Percentiles rank a stretch among this genome's conserved stretches.
Conservation (phyloP, 1,284 basidiomycete species). For the Binderoboletus segoi region DNA sequence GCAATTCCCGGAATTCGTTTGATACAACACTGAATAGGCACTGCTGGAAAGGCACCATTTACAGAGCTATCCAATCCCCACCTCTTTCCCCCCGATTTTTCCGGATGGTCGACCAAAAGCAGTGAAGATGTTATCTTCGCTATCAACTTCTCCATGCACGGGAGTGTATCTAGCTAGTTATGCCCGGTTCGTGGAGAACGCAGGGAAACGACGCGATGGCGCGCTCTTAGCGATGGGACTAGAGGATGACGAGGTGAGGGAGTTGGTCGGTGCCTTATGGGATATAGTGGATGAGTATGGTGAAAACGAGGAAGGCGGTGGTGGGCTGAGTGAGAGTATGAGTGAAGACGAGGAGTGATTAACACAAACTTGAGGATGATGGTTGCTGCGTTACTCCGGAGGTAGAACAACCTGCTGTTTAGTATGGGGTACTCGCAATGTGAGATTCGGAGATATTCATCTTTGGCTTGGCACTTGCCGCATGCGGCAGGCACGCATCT, state of each 20-base stretch:
- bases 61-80: slow-evolving; percentile 50
- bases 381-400: no score
- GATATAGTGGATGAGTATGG: slow-evolving; percentile 49
- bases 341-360: slow-evolving; percentile 33
- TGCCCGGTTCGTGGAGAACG: slow-evolving; percentile 45
- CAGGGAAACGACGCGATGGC: slow-evolving; percentile 33
- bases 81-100: slow-evolving; percentile 51
- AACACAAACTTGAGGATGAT: no score
- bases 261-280: slow-evolving; percentile 56
- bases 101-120: slow-evolving; percentile 20
- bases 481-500: no score
- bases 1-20: not conserved
- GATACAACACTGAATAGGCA: not conserved
- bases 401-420: no score
- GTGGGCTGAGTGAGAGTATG: slow-evolving; percentile 20
- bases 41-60: slow-evolving; percentile 41
- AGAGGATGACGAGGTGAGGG: slow-evolving; percentile 51
- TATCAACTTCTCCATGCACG: slow-evolving; percentile 33
- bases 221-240: slow-evolving; percentile 36
- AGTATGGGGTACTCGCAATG: no score
- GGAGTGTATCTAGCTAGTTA: slow-evolving; percentile 44
- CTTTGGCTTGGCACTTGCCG: no score
- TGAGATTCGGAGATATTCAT: no score
- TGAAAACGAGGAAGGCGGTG: slow-evolving; percentile 28
- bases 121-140: slow-evolving; percentile 29